Conservation (phyloP, 2,329 filamentous ascomycete genomes). For the Colletotrichum musae region DNA sequence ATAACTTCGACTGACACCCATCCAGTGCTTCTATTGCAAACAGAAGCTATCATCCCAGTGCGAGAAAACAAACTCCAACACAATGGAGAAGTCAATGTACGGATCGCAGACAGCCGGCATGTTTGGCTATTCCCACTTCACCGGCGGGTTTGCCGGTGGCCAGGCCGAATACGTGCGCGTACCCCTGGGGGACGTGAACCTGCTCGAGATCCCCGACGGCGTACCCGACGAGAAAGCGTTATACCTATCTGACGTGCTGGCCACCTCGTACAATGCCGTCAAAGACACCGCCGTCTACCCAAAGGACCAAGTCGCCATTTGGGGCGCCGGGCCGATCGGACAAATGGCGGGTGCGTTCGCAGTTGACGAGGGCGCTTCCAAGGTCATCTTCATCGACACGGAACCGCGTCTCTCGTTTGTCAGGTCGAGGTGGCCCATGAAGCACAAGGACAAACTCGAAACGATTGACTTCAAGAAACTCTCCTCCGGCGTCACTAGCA, state of each 20-base stretch:
- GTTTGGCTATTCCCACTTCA: slow-evolving; percentile 84
- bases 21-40: slow-evolving; percentile 81
- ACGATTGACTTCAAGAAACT: slow-evolving; percentile 77
- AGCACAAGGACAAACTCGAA: slow-evolving; percentile 69
- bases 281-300: slow-evolving; percentile 87
- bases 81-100: slow-evolving; percentile 81
- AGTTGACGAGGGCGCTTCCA: slow-evolving; percentile 78
- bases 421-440: slow-evolving; percentile 69
- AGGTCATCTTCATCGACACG: slow-evolving; percentile 85
- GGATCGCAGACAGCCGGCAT: slow-evolving; percentile 82
- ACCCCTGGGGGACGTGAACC: slow-evolving; percentile 84
- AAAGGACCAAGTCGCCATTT: slow-evolving; percentile 84
- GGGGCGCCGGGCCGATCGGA: slow-evolving; percentile 88
- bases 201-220: slow-evolving; percentile 82
- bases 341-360: slow-evolving; percentile 87
- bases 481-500: slow-evolving; percentile 69
- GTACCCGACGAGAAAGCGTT: slow-evolving; percentile 88
- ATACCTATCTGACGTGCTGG: slow-evolving; percentile 85
- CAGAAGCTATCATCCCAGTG: slow-evolving; percentile 85
- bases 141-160: slow-evolving; percentile 88
- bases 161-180: slow-evolving; percentile 91
- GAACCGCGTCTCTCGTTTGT: slow-evolving; percentile 79
- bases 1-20: neutral
- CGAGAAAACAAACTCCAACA: slow-evolving; percentile 84
- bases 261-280: slow-evolving; percentile 85